Evolutionary conservation across 169 alveolate species (phyloP).

Genomic region (Plasmodium malariae): DNA sequence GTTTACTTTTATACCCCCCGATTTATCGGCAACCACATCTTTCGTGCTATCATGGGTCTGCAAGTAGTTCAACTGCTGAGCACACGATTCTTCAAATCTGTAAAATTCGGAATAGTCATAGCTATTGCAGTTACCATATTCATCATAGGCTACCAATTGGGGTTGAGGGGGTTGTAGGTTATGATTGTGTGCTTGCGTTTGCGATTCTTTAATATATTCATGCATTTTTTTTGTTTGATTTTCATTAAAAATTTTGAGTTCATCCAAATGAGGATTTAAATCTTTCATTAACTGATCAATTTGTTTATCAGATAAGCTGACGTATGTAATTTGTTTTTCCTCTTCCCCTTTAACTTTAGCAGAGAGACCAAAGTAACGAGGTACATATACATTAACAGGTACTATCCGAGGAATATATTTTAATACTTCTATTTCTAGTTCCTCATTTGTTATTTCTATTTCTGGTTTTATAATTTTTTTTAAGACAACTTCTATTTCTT

Average conservation of each 20-base stretch:
- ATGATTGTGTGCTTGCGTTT: slow-evolving; percentile 22
- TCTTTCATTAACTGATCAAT: slow-evolving; percentile 43
- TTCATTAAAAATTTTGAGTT: slow-evolving; percentile 48
- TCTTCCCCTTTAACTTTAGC: slow-evolving; percentile 35
- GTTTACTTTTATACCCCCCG: too few relatives aligned
- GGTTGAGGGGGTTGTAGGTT: slow-evolving; percentile 48
- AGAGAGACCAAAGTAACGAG: slow-evolving; percentile 54
- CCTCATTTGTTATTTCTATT: slow-evolving; percentile 53
- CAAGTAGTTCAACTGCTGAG: background rate
- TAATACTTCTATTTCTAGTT: slow-evolving; percentile 52
- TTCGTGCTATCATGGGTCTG: too few relatives aligned
- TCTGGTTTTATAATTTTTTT: slow-evolving; percentile 58
- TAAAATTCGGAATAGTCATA: slow-evolving; percentile 31
- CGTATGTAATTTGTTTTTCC: background rate
- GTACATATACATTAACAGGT: slow-evolving; percentile 69
- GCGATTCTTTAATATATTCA: slow-evolving; percentile 22
- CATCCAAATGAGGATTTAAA: slow-evolving; percentile 56
- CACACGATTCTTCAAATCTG: background rate
- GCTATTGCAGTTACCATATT: slow-evolving; percentile 1
- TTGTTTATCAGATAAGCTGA: slow-evolving; percentile 32
- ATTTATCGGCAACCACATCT: too few relatives aligned
- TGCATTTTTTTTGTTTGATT: slow-evolving; percentile 28
- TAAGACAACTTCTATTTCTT: slow-evolving; percentile 36
- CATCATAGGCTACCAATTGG: slow-evolving; percentile 29
- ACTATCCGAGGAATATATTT: slow-evolving; percentile 54